These are phyloP conservation scores for Sisymbrium altissimum DNA, from an alignment of 345 rosid genomes.

Conservation along the genomic window DNA sequence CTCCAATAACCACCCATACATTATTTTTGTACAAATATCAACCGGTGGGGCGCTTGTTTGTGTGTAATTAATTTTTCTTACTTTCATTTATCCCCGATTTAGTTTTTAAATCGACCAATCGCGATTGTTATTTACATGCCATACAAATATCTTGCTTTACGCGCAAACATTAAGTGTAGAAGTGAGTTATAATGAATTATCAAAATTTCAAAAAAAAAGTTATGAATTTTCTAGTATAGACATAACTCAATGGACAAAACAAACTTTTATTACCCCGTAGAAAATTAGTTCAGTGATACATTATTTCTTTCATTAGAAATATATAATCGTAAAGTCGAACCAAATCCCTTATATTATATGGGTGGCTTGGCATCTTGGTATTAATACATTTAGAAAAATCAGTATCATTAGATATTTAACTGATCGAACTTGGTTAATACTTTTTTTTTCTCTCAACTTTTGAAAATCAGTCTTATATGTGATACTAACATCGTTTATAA, in stretches of 20 bases:
- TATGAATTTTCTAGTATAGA: neutral
- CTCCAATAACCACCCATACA: slow-evolving; percentile 4
- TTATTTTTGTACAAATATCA: neutral
- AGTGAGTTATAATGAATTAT: neutral
- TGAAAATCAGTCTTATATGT: no score
- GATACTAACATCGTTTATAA: neutral
- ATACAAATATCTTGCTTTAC: neutral
- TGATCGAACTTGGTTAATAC: no score
- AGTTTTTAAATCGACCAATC: neutral
- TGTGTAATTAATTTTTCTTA: no score
- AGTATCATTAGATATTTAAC: no score
- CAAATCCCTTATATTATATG: neutral
- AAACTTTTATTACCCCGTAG: neutral
- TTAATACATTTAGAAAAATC: neutral
- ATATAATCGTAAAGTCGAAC: no score
- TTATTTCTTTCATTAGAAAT: neutral
- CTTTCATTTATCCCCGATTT: neutral
- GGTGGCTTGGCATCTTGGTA: neutral
- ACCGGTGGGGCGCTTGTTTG: neutral
- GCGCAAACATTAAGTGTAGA: neutral
- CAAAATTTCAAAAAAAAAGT: neutral
- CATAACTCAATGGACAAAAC: neutral
- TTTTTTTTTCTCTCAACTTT: no score
- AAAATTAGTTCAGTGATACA: neutral
- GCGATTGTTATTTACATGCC: neutral